phyloP scores from a whole-genome alignment of 73 alveolate species.

The Blepharisma japonicum region DNA sequence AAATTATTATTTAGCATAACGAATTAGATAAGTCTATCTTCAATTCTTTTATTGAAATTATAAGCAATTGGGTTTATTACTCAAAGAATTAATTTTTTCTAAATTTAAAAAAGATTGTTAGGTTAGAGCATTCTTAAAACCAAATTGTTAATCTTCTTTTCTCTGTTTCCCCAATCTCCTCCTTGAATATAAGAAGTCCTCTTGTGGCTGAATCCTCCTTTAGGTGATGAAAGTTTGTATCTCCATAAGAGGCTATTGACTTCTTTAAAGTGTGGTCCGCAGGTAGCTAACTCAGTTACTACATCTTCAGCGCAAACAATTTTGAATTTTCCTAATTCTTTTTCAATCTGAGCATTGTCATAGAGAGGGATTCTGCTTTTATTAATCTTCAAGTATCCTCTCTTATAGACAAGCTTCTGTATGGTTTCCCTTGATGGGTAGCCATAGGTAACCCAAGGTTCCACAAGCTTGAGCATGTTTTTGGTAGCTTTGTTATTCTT shows the following conservation, averaged over 20 bases:
- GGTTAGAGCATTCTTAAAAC: conserved; percentile 66
- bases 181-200: conserved; percentile 64
- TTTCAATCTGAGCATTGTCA: conserved; percentile 79
- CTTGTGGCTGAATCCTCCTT: conserved; percentile 69
- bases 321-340: conserved; percentile 77
- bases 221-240: conserved; percentile 73
- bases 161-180: conserved; percentile 88
- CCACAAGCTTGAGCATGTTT: conserved; percentile 71
- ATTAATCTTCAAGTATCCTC: conserved; percentile 78
- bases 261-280: conserved; percentile 80
- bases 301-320: conserved; percentile 84
- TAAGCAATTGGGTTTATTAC: too few relatives aligned
- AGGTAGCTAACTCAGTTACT: conserved; percentile 76
- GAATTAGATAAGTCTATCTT: too few relatives aligned
- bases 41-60: too few relatives aligned
- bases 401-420: conserved; percentile 70
- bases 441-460: conserved; percentile 73
- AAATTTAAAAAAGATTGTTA: too few relatives aligned
- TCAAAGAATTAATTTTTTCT: too few relatives aligned
- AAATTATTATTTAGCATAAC: too few relatives aligned
- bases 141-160: conserved; percentile 68
- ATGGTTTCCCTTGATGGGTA: conserved; percentile 72
- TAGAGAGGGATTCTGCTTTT: conserved; percentile 71
- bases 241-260: conserved; percentile 83
- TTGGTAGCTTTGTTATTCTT: conserved; percentile 74